Base-by-base conservation (phyloP, 2,329 filamentous ascomycete genomes). In the Basipetospora chlamydospora region DNA sequence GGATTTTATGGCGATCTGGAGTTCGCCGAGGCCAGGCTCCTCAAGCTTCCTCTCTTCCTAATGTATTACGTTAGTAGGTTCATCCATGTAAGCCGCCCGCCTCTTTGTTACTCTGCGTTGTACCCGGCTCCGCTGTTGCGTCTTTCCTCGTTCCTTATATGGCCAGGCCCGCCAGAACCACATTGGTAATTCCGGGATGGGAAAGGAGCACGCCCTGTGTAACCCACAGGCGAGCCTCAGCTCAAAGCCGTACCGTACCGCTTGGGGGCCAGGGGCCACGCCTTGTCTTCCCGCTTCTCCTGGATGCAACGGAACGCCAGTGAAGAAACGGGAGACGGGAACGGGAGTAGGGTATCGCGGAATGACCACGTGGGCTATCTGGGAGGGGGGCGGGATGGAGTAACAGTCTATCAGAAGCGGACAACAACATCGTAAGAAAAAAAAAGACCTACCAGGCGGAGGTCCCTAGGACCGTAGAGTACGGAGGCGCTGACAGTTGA, bases 1-100 rank as follows among this genome's bases (percentile, higher is more conserved):
- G 6, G 70, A 66, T 47, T 69, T 70, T 52, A 81, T 63, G 45
- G 71, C 64, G 47, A 80, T 66, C 54, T 80, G 77, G 38, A 81
- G 62, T 49, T 80, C 74, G 38, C 63, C 66, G 18, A 48, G 43
- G 17, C 48, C 52, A 6, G 66, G 66, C 7, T 61, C 57, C 30
- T 64, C 58, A 25, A 74, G 61, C 26, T 39, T 62, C 47, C 66
- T 59, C 28, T 54, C 52, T 53, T 74, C 69, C 70, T 73, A 43
- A 35, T 13, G 17, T 11, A 26, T 26, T 15, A 28, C 5, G 26
- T 41, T 30, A 29, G 42, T 13, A 28, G 28, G 33, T 38, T 13
- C 43, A 49, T 42, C n/a, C n/a, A n/a, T n/a, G n/a, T n/a, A n/a
- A 47, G 46, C 31, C 36, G 38, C 13, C 11, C 6, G 15, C 11